Evolutionary conservation across 176 grass and related monocot species (phyloP).

Genomic region (Tillandsia fasciculata): DNA sequence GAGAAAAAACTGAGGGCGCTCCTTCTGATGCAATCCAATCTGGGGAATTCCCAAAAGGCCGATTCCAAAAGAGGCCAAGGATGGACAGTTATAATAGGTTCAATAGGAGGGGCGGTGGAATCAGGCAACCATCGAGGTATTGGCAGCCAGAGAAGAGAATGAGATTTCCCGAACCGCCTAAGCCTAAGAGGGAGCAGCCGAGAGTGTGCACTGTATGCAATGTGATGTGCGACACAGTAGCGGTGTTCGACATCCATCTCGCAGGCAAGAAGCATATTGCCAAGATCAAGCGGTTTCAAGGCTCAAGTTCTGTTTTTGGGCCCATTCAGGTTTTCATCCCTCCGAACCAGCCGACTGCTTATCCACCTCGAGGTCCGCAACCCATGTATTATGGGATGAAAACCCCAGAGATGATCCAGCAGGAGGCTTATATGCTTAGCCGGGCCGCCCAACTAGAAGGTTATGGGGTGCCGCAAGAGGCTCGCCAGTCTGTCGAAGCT

Average conservation of each 20-base stretch:
- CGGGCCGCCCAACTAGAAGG: not conserved
- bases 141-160: conserved; percentile 20
- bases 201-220: conserved; percentile 47
- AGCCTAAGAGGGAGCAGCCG: conserved; percentile 26
- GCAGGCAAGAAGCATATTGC: conserved; percentile 41
- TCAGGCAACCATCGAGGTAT: conserved; percentile 17
- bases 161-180: conserved; percentile 16
- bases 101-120: conserved; percentile 15
- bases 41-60: not conserved
- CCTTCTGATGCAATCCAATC: not conserved
- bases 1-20: conserved; percentile 1
- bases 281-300: conserved; percentile 35
- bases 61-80: conserved; percentile 13
- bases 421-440: conserved; percentile 13
- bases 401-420: conserved; percentile 27
- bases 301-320: conserved; percentile 27
- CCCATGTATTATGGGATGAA: conserved; percentile 42
- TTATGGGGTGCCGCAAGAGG: not conserved
- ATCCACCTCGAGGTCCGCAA: conserved; percentile 18
- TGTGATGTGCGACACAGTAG: conserved; percentile 36
- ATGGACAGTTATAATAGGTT: conserved; percentile 18
- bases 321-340: conserved; percentile 32
- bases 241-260: conserved; percentile 46
- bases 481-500: not conserved
- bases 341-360: conserved; percentile 29